A percentile compares a stretch with the other conserved stretches of the same genome.
These are phyloP conservation scores for Cylindrotheca fusiformis DNA, from an alignment of 108 stramenopile species.

Conservation along the genomic window DNA sequence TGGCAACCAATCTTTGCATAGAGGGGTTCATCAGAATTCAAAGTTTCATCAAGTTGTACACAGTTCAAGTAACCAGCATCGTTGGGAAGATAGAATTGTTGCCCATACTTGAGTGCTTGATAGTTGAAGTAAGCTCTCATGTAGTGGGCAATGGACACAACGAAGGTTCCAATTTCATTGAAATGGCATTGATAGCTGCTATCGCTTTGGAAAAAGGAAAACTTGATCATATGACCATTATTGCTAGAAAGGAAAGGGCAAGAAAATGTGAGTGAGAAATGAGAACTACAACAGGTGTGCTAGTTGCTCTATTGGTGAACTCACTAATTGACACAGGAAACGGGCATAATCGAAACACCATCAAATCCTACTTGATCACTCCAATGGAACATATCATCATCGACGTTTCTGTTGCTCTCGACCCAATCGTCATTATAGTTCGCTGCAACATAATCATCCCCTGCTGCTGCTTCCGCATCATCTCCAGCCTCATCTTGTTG, in stretches of 20 bases:
- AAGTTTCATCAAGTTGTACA: slow-evolving; percentile 58
- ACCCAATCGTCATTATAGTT: slow-evolving; percentile 18
- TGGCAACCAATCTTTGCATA: slow-evolving; percentile 90
- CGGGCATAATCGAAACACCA: slow-evolving; percentile 73
- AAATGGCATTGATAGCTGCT: slow-evolving; percentile 75
- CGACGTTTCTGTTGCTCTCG: slow-evolving; percentile 5
- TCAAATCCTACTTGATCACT: slow-evolving; percentile 57
- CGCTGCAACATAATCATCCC: too few relatives aligned
- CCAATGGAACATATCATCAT: slow-evolving; percentile 51
- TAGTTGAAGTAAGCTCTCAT: slow-evolving; percentile 90
- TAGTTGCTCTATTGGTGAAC: slow-evolving; percentile 16
- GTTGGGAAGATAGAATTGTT: slow-evolving; percentile 66
- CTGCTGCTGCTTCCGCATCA: too few relatives aligned
- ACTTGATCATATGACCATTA: slow-evolving; percentile 91
- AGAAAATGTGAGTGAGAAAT: neutral
- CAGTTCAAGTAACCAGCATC: slow-evolving; percentile 85
- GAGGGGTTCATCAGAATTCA: slow-evolving; percentile 36
- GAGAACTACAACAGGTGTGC: neutral
- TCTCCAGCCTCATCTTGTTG: slow-evolving; percentile 12
- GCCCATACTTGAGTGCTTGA: slow-evolving; percentile 65
- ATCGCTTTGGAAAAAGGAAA: slow-evolving; percentile 70
- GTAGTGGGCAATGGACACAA: slow-evolving; percentile 86
- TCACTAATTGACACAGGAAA: slow-evolving; percentile 88
- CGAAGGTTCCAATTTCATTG: slow-evolving; percentile 74
- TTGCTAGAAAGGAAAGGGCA: slow-evolving; percentile 43